phyloP scores from a whole-genome alignment of 2,329 filamentous ascomycete species.

The Aspergillus spinulosporus region DNA sequence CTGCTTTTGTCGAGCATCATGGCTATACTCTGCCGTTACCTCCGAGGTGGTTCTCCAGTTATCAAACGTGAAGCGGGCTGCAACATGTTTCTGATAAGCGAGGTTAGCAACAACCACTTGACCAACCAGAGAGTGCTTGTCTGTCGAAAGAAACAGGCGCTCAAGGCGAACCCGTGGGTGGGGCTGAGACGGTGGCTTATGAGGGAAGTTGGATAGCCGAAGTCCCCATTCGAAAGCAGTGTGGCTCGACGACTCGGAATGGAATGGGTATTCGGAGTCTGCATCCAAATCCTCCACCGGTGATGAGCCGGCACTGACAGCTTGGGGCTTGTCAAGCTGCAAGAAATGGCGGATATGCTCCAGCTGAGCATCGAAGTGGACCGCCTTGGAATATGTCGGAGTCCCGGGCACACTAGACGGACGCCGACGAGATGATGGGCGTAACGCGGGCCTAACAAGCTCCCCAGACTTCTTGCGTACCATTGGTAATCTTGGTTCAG shows the following conservation, averaged over 20 bases:
- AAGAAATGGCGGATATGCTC: conserved; percentile 96
- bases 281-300: conserved; percentile 85
- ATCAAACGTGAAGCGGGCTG: conserved; percentile 93
- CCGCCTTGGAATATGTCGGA: conserved; percentile 90
- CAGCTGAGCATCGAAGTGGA: conserved; percentile 97
- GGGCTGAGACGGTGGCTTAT: conserved; percentile 63
- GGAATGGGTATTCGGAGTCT: conserved; percentile 87
- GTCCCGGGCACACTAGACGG: conserved; percentile 98
- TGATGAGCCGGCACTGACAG: conserved; percentile 90
- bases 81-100: conserved; percentile 82
- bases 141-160: conserved; percentile 78
- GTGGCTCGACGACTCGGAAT: conserved; percentile 50
- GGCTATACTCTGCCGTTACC: conserved; percentile 81
- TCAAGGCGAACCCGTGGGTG: conserved; percentile 72
- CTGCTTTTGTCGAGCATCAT: conserved; percentile 70
- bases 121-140: conserved; percentile 84
- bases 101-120: conserved; percentile 83
- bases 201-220: conserved; percentile 77
- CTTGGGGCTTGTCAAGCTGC: conserved; percentile 89
- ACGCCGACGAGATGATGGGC: conserved; percentile 71
- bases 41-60: conserved; percentile 99
- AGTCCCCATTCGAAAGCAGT: conserved; percentile 82
- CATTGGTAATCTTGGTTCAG: conserved; percentile 78
- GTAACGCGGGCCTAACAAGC: conserved; percentile 86
- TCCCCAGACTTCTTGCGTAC: conserved; percentile 98